Evolutionary conservation across 768 basidiomycete species (phyloP).

Genomic region (Boletus vermiculosoides): DNA sequence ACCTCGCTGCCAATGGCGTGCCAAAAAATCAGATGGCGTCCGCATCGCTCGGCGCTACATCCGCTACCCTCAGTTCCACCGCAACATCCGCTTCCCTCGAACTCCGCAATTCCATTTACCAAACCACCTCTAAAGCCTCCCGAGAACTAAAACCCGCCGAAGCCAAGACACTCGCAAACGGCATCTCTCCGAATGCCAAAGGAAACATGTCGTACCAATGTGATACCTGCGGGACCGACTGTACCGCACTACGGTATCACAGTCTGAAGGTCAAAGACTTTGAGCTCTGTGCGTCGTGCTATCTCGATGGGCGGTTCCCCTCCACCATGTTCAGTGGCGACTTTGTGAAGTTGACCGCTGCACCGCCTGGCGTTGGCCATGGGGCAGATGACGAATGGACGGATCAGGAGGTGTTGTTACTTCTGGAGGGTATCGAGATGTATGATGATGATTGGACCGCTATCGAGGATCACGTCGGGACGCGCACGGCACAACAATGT

Average conservation of each 20-base stretch:
- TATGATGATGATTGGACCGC: conserved; percentile 95
- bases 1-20: conserved; percentile 49
- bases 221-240: conserved; percentile 94
- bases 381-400: conserved; percentile 72
- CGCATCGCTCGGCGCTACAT: conserved; percentile 7
- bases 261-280: conserved; percentile 90
- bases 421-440: conserved; percentile 98
- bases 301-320: conserved; percentile 95
- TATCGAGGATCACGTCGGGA: conserved; percentile 91
- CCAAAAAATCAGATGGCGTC: conserved; percentile 35
- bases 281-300: conserved; percentile 89
- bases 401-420: conserved; percentile 82
- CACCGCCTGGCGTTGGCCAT: conserved; percentile 32
- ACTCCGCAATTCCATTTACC: conserved; percentile 84
- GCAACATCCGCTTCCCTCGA: conserved; percentile 71
- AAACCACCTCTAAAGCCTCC: conserved; percentile 82
- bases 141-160: conserved; percentile 66
- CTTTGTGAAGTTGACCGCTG: conserved; percentile 79
- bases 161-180: conserved; percentile 60
- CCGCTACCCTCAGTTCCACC: conserved; percentile 15
- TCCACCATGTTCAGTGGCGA: conserved; percentile 95
- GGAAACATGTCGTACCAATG: conserved; percentile 68
- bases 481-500: conserved; percentile 90
- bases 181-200: conserved; percentile 44
- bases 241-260: conserved; percentile 85